These are phyloP conservation scores for Rubus parviflorus DNA, from an alignment of 306 rosid species.

Conservation along the genomic window DNA sequence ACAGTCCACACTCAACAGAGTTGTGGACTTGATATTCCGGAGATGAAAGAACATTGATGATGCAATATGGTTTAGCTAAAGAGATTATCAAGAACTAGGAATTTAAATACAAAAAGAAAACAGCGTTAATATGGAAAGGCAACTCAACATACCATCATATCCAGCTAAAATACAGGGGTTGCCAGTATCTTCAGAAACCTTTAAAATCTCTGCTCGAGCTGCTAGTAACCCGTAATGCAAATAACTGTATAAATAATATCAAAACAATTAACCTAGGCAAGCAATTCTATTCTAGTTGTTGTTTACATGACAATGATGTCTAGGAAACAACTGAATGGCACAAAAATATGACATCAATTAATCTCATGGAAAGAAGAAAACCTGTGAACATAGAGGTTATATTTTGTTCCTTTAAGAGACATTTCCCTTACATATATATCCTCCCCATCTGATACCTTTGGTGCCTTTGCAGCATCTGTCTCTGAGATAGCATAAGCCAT, in stretches of 20 bases:
- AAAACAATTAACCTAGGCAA: conserved; percentile 27
- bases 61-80: conserved; percentile 5
- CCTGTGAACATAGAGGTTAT: conserved; percentile 97
- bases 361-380: conserved; percentile 34
- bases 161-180: conserved; percentile 85
- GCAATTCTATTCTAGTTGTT: neutral
- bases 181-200: conserved; percentile 60
- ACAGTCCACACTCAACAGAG: neutral
- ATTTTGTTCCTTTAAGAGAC: conserved; percentile 76
- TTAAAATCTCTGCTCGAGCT: conserved; percentile 93
- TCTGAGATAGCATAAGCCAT: conserved; percentile 98
- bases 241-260: conserved; percentile 56
- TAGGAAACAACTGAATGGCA: conserved; percentile 12
- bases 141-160: conserved; percentile 60
- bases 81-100: neutral
- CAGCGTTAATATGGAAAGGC: neutral
- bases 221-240: conserved; percentile 92
- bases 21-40: neutral
- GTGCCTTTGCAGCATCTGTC: conserved; percentile 67
- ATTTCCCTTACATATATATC: conserved; percentile 72
- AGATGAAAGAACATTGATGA: neutral
- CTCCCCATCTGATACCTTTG: conserved; percentile 54
- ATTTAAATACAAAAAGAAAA: neutral
- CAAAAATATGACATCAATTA: neutral
- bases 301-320: neutral